These are phyloP conservation scores for Fusarium sp. DNA, from an alignment of 2,329 filamentous ascomycete genomes.

Conservation along the genomic window DNA sequence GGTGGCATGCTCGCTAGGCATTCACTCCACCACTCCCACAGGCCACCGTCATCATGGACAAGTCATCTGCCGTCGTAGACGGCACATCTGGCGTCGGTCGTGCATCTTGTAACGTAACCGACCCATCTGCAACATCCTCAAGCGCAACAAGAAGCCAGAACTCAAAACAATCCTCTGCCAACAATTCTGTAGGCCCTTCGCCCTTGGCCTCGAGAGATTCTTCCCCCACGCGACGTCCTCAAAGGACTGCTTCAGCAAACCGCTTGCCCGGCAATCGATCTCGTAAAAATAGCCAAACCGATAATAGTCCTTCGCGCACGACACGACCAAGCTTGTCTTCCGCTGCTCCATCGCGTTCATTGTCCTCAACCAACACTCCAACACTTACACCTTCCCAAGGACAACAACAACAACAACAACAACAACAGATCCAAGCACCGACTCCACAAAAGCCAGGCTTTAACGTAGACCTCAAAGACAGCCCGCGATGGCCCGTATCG, in stretches of 20 bases:
- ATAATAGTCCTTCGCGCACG: conserved; percentile 71
- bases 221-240: conserved; percentile 58
- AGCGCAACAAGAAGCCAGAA: conserved; percentile 46
- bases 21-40: conserved; percentile 45
- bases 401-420: conserved; percentile 68
- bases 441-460: conserved; percentile 71
- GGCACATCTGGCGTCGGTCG: conserved; percentile 40
- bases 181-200: conserved; percentile 52
- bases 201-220: conserved; percentile 59
- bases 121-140: conserved; percentile 39
- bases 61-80: conserved; percentile 47
- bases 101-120: conserved; percentile 36
- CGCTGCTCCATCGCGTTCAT: conserved; percentile 71
- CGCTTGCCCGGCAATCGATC: conserved; percentile 61
- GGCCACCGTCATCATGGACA: conserved; percentile 51
- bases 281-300: conserved; percentile 73
- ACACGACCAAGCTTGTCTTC: conserved; percentile 66
- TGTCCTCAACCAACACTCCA: conserved; percentile 76
- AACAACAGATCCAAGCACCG: conserved; percentile 68
- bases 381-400: conserved; percentile 74
- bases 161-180: conserved; percentile 53
- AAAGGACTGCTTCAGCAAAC: conserved; percentile 51
- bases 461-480: conserved; percentile 64
- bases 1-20: conserved; percentile 50
- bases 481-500: conserved; percentile 80